These are phyloP conservation scores for Cudoniella acicularis DNA, from an alignment of 495 filamentous ascomycete species.

Conservation along the genomic window DNA sequence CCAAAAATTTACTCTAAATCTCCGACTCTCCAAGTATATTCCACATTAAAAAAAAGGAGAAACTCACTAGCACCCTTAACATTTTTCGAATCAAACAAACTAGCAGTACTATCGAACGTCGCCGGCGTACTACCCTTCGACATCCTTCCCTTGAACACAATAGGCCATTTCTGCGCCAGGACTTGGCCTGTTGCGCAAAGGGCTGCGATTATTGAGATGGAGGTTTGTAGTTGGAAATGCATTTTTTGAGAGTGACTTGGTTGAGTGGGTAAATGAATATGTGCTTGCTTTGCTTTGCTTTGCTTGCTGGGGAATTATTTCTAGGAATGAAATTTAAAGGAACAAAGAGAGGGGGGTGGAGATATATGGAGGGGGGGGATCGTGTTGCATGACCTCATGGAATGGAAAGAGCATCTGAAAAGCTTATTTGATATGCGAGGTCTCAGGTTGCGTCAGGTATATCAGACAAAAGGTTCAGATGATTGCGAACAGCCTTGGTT, in stretches of 20 bases:
- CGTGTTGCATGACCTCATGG: neutral
- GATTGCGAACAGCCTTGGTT: too few species aligned
- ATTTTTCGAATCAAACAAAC: conserved; percentile 30
- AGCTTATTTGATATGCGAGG: neutral
- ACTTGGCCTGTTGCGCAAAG: neutral
- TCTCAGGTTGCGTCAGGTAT: neutral
- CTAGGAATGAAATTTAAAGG: neutral
- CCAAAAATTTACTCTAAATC: too few species aligned
- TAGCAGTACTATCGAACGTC: conserved; percentile 30
- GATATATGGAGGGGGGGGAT: too few species aligned
- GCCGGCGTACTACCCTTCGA: conserved; percentile 22
- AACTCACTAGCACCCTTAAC: conserved; percentile 24
- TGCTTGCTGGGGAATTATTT: neutral
- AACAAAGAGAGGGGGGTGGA: too few species aligned
- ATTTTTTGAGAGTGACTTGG: neutral
- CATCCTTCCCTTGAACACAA: conserved; percentile 37
- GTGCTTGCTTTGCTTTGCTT: too few species aligned
- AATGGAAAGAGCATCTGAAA: neutral
- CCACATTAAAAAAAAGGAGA: neutral
- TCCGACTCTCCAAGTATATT: too few species aligned
- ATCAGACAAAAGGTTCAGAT: neutral
- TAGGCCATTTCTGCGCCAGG: conserved; percentile 21
- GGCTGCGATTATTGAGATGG: conserved; percentile 4
- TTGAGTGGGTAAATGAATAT: neutral
- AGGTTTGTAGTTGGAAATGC: neutral